A percentile compares a stretch with the other conserved stretches of the same genome.
These are phyloP conservation scores for Debaryomycetaceae sp. DNA, from an alignment of 1,139 yeast species.

Conservation along the genomic window DNA sequence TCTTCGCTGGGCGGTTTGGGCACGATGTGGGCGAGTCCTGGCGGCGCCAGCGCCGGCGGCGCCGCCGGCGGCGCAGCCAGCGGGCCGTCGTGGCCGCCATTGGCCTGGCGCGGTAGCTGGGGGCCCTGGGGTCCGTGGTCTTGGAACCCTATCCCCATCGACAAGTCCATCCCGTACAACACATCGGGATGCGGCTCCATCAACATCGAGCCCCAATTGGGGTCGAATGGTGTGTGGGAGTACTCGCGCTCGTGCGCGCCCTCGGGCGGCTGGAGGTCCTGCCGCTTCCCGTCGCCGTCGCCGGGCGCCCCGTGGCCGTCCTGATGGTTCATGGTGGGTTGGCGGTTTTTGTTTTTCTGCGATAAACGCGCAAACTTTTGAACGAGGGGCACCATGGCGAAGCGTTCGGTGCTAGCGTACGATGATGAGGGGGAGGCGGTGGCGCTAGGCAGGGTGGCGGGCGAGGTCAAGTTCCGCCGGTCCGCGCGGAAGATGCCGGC, in stretches of 20 bases:
- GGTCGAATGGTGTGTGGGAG: constrained; percentile 35
- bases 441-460: constrained; percentile 1
- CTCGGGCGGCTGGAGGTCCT: too few species aligned
- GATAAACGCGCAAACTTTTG: too few species aligned
- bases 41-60: neutral
- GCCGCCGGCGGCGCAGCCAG: constrained; percentile 1
- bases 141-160: too few species aligned
- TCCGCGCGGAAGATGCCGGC: neutral
- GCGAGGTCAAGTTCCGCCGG: neutral
- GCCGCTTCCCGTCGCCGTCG: too few species aligned
- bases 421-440: constrained; percentile 1
- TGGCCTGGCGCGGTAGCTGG: too few species aligned
- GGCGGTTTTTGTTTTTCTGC: neutral
- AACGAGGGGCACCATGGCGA: too few species aligned
- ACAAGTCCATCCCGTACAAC: constrained; percentile 27
- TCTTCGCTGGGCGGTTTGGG: too few species aligned
- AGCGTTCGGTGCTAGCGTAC: neutral
- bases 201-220: constrained; percentile 39
- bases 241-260: neutral
- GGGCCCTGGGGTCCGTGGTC: neutral
- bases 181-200: constrained; percentile 36
- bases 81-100: constrained; percentile 1
- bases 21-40: too few species aligned
- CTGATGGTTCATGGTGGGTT: neutral
- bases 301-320: neutral